phyloP scores from a whole-genome alignment of 2,329 filamentous ascomycete genomes.

The Leptographium wingfieldii region DNA sequence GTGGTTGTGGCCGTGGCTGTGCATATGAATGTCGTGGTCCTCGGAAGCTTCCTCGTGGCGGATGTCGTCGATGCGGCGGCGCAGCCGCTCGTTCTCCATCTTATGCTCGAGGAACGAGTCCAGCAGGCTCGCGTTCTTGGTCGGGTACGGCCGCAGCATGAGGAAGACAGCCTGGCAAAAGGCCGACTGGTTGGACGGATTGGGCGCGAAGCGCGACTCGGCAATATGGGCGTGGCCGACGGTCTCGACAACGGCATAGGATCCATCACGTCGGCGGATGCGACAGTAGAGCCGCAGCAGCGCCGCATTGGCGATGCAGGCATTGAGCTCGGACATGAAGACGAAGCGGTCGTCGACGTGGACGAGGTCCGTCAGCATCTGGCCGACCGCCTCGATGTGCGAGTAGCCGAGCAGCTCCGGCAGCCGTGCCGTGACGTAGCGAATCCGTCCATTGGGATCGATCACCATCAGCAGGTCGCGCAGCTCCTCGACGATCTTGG shows the following conservation, averaged over 20 bases:
- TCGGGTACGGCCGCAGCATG: slow-evolving; percentile 82
- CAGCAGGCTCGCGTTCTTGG: slow-evolving; percentile 69
- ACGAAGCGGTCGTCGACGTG: slow-evolving; percentile 75
- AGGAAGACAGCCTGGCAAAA: slow-evolving; percentile 88
- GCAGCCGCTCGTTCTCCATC: slow-evolving; percentile 83
- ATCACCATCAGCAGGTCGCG: slow-evolving; percentile 82
- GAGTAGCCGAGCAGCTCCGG: slow-evolving; percentile 64
- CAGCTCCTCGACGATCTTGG: slow-evolving; percentile 78
- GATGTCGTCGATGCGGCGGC: slow-evolving; percentile 72
- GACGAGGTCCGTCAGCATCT: slow-evolving; percentile 68
- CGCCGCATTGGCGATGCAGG: slow-evolving; percentile 72
- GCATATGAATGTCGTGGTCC: slow-evolving; percentile 26
- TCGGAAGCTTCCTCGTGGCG: slow-evolving; percentile 68
- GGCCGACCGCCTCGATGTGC: slow-evolving; percentile 56
- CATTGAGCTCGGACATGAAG: slow-evolving; percentile 77
- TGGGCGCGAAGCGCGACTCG: slow-evolving; percentile 49
- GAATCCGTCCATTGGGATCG: slow-evolving; percentile 69
- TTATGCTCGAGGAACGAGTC: slow-evolving; percentile 96
- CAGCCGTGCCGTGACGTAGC: slow-evolving; percentile 75
- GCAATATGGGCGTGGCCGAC: slow-evolving; percentile 84
- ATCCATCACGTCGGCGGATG: slow-evolving; percentile 52
- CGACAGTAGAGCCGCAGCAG: slow-evolving; percentile 77
- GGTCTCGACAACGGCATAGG: slow-evolving; percentile 75
- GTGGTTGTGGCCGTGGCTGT: slow-evolving; percentile 26
- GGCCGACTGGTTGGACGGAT: slow-evolving; percentile 49